Percentiles rank a stretch among this genome's conserved stretches.
Conservation (phyloP, 2,329 filamentous ascomycete genomes). For the Lithohypha guttulata region DNA sequence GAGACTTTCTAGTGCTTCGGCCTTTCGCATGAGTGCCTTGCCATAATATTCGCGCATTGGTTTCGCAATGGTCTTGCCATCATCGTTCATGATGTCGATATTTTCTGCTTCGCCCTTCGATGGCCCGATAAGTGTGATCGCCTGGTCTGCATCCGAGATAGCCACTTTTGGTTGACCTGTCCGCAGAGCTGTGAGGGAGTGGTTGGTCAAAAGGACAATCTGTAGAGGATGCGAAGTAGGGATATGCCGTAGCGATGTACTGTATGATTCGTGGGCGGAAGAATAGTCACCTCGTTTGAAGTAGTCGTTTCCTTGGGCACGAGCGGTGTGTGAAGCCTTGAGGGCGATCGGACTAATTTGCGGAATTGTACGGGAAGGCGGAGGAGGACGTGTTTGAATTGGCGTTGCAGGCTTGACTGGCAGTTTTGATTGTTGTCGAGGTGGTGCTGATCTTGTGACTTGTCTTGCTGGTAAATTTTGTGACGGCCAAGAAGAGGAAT, state of each 20-base stretch:
- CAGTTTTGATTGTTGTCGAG: constrained; percentile 24
- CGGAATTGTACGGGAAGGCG: constrained; percentile 45
- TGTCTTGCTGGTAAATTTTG: constrained; percentile 19
- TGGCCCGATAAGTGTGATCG: constrained; percentile 67
- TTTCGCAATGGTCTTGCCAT: constrained; percentile 53
- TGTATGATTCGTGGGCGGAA: constrained; percentile 72
- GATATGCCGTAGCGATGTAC: constrained; percentile 61
- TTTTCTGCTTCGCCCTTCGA: constrained; percentile 68
- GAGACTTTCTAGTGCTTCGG: constrained; percentile 88
- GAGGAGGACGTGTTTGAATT: constrained; percentile 37
- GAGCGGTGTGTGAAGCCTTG: constrained; percentile 64
- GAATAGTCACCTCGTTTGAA: constrained; percentile 94
- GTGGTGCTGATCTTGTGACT: constrained; percentile 26
- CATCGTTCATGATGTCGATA: constrained; percentile 55
- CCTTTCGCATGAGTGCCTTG: constrained; percentile 88
- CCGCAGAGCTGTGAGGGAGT: constrained; percentile 79
- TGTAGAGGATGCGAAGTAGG: constrained; percentile 70
- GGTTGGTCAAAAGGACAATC: constrained; percentile 85
- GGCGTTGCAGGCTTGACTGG: constrained; percentile 33
- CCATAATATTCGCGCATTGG: constrained; percentile 90
- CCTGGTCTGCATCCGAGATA: constrained; percentile 71
- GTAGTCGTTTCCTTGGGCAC: constrained; percentile 70
- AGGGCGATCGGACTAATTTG: constrained; percentile 58
- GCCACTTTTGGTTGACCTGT: constrained; percentile 84
- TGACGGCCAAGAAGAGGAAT: constrained; percentile 21